phyloP scores from a whole-genome alignment of 163 green algal species.

The Chlorella variabilis region DNA sequence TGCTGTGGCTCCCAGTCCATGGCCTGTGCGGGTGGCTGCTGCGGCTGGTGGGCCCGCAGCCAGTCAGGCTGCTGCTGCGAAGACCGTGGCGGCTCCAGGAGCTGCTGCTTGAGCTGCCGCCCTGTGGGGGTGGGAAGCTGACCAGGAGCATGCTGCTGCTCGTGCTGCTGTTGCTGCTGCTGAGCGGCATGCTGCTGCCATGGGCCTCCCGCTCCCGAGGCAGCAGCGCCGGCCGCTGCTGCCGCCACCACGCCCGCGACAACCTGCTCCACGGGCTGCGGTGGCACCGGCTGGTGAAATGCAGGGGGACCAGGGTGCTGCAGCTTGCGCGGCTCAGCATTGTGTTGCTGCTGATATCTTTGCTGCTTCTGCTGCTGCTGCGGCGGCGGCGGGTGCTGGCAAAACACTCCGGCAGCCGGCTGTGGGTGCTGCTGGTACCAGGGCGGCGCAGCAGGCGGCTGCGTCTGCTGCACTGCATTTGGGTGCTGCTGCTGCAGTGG shows the following conservation, averaged over 20 bases:
- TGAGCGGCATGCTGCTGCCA: not conserved
- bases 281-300: not conserved
- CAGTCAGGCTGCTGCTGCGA: conserved; percentile 24
- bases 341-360: not conserved
- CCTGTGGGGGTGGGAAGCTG: conserved; percentile 21
- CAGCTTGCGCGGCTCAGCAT: not conserved
- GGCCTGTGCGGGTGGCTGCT: not conserved
- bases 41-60: conserved; percentile 21
- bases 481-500: not conserved
- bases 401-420: not conserved
- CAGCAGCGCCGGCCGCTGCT: not conserved
- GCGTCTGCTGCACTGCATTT: not conserved
- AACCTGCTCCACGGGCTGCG: not conserved
- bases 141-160: not conserved
- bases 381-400: not conserved
- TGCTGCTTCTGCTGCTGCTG: not conserved
- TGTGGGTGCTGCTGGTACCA: not conserved
- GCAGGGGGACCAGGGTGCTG: too few species aligned
- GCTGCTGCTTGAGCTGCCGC: conserved; percentile 8
- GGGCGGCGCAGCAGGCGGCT: not conserved
- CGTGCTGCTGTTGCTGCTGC: not conserved
- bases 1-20: conserved; percentile 38
- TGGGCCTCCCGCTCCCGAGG: not conserved
- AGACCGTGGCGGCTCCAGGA: not conserved
- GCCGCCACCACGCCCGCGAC: too few species aligned